Conservation (phyloP, 2,329 filamentous ascomycete species). For the Stromatinia cepivora region DNA sequence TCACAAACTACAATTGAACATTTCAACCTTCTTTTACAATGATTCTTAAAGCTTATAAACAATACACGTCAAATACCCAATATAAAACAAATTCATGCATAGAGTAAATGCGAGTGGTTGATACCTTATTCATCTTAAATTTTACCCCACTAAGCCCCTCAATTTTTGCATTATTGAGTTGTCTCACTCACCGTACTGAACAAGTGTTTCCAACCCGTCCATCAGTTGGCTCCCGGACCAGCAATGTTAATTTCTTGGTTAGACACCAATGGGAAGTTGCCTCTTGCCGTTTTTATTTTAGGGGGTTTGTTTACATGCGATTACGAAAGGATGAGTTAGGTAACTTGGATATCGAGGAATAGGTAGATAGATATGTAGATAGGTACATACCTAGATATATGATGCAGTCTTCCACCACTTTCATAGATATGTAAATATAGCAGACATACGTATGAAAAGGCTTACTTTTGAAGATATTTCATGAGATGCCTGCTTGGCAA, state of each 20-base stretch:
- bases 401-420: no score
- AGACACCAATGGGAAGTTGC: conserved; percentile 3
- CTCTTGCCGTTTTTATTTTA: conserved; percentile 13
- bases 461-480: not conserved
- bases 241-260: not conserved
- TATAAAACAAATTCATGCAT: conserved; percentile 16
- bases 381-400: no score
- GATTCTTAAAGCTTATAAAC: not conserved
- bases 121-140: not conserved
- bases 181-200: conserved; percentile 14
- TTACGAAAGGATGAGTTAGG: not conserved
- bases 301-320: not conserved
- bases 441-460: conserved; percentile 4
- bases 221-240: conserved; percentile 10
- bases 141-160: conserved; percentile 23
- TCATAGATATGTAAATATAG: not conserved
- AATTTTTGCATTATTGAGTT: not conserved
- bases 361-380: not conserved
- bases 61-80: conserved; percentile 14
- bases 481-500: conserved; percentile 12
- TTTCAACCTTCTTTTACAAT: not conserved
- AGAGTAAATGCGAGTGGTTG: not conserved
- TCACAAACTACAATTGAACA: not conserved
- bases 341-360: not conserved
- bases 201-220: conserved; percentile 20